phyloP scores from a whole-genome alignment of 805 yeast species.

The Suhomyces sp. region DNA sequence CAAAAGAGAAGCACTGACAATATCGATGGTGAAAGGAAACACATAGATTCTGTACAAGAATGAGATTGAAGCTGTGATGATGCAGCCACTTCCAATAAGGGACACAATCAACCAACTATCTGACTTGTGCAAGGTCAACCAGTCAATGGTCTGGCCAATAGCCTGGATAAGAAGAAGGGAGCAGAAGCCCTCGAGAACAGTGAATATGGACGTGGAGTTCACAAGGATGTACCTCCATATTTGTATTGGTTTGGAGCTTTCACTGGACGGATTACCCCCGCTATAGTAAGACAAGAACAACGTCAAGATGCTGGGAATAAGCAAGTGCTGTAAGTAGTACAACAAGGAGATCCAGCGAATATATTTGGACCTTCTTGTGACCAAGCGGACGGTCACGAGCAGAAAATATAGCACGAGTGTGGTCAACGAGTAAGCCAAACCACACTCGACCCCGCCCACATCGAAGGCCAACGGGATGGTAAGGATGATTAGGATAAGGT shows the following conservation, averaged over 20 bases:
- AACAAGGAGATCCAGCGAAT: conserved; percentile 47
- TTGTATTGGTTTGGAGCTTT: conserved; percentile 29
- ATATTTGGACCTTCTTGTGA: conserved; percentile 41
- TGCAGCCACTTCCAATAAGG: conserved; percentile 67
- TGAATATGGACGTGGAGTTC: conserved; percentile 86
- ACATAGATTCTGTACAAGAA: conserved; percentile 81
- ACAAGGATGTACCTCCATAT: conserved; percentile 72
- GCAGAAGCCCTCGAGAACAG: conserved; percentile 90
- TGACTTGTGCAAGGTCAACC: conserved; percentile 59
- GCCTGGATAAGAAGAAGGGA: conserved; percentile 90
- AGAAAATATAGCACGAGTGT: conserved; percentile 56
- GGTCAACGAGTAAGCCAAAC: conserved; percentile 77
- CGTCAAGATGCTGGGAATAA: conserved; percentile 78
- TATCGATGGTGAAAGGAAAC: conserved; percentile 66
- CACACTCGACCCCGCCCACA: conserved; percentile 88
- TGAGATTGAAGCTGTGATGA: conserved; percentile 72
- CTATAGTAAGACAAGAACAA: conserved; percentile 57
- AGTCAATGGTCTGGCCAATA: conserved; percentile 74
- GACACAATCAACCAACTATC: conserved; percentile 79
- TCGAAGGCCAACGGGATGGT: conserved; percentile 93
- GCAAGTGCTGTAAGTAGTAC: conserved; percentile 77
- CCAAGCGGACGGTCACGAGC: conserved; percentile 68
- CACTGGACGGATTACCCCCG: conserved; percentile 13
- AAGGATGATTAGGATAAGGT: conserved; percentile 65
- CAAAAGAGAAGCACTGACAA: conserved; percentile 73